phyloP scores from a whole-genome alignment of 2,329 filamentous ascomycete genomes.

The Chrysoporthe deuterocubensis region DNA sequence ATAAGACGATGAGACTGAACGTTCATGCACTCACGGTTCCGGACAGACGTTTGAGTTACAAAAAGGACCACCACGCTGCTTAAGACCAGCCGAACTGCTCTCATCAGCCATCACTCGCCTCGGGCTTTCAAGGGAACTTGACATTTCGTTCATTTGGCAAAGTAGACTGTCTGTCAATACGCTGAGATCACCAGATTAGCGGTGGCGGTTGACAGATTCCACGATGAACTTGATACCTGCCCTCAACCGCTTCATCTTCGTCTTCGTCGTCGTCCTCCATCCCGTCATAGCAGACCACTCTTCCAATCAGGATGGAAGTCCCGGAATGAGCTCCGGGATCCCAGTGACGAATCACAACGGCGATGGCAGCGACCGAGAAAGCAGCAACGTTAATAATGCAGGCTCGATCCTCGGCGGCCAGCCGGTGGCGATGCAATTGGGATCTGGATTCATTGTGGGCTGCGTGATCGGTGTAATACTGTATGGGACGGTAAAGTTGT shows the following conservation, averaged over 20 bases:
- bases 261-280: not conserved
- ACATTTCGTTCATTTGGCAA: too few relatives aligned
- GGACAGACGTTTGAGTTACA: not conserved
- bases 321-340: slow-evolving; percentile 1
- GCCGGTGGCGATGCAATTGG: slow-evolving; percentile 22
- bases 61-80: not conserved
- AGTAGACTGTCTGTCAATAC: not conserved
- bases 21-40: not conserved
- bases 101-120: not conserved
- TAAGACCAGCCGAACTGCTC: not conserved
- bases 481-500: slow-evolving; percentile 6
- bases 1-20: not conserved
- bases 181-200: not conserved
- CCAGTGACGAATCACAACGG: not conserved
- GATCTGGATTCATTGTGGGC: slow-evolving; percentile 25
- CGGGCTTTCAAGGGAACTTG: not conserved
- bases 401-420: slow-evolving; percentile 1
- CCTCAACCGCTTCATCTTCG: not conserved
- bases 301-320: not conserved
- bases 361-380: not conserved
- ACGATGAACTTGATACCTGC: not conserved
- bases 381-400: not conserved
- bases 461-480: slow-evolving; percentile 20
- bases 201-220: not conserved
- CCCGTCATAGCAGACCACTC: not conserved